Conservation (phyloP, 73 alveolate species). For the Tetrahymena malaccensis region DNA sequence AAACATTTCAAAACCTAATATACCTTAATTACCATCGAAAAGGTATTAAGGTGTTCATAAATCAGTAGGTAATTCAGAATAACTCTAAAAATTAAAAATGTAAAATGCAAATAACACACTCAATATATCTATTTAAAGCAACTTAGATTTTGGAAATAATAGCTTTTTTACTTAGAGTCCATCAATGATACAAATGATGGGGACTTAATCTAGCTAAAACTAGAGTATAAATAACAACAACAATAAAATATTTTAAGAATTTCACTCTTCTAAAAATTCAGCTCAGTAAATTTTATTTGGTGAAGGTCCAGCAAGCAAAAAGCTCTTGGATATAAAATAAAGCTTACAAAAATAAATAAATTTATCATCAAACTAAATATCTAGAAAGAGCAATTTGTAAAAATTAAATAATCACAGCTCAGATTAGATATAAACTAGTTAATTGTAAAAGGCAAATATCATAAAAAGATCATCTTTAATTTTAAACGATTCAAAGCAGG, state of each 20-base stretch:
- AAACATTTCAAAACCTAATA: background rate
- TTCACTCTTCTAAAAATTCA: background rate
- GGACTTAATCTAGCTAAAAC: background rate
- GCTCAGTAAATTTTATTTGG: background rate
- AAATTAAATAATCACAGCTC: background rate
- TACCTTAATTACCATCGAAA: background rate
- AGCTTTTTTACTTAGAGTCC: background rate
- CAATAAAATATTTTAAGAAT: background rate
- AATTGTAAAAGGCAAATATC: background rate
- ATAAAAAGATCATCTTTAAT: background rate
- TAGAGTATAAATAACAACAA: background rate
- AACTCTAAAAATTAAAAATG: background rate
- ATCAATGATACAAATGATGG: background rate
- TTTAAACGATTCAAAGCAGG: background rate
- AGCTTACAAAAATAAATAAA: background rate
- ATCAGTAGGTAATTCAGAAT: background rate
- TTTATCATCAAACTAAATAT: background rate
- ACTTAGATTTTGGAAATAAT: background rate
- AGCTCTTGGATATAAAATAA: background rate
- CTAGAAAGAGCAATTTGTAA: too few species aligned
- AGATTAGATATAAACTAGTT: background rate
- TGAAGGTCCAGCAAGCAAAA: background rate
- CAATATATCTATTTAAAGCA: background rate
- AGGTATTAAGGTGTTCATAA: background rate
- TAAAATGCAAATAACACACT: background rate